These are phyloP conservation scores for Fonsecaea pugnacius DNA, from an alignment of 2,329 filamentous ascomycete species.

Conservation along the genomic window DNA sequence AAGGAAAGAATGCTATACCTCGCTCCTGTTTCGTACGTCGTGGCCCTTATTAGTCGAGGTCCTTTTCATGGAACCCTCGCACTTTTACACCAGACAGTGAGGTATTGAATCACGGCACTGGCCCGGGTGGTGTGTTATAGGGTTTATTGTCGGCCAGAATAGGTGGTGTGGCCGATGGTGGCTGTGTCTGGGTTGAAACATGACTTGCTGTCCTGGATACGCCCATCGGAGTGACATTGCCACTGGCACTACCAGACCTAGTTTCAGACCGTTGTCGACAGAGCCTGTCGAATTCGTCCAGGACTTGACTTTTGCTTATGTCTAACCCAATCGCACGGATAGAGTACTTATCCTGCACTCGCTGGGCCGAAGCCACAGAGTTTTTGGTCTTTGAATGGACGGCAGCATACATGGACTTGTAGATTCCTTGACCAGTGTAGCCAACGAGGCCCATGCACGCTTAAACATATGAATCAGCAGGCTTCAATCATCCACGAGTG, in stretches of 20 bases:
- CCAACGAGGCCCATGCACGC: slow-evolving; percentile 39
- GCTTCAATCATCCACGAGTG: slow-evolving; percentile 38
- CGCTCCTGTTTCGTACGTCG: no score
- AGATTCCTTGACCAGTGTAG: slow-evolving; percentile 43
- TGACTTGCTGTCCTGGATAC: slow-evolving; percentile 3
- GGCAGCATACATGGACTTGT: slow-evolving; percentile 41
- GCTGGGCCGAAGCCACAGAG: slow-evolving; percentile 36
- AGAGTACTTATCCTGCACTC: slow-evolving; percentile 35
- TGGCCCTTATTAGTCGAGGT: no score
- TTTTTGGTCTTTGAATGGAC: slow-evolving; percentile 39
- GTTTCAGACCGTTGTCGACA: not conserved
- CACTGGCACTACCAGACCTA: not conserved
- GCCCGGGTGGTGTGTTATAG: not conserved
- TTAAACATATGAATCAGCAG: slow-evolving; percentile 15
- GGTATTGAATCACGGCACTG: no score
- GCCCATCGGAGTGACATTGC: not conserved
- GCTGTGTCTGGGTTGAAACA: not conserved
- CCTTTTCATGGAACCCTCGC: no score
- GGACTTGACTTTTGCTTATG: not conserved
- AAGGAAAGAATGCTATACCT: no score
- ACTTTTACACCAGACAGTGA: no score
- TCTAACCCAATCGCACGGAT: slow-evolving; percentile 12
- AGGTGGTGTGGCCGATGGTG: not conserved
- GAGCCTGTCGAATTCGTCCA: slow-evolving; percentile 9
- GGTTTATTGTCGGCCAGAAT: not conserved